Percentiles rank a stretch among this genome's conserved stretches.
Conservation (phyloP, 345 rosid species). For the Dipteronia dyeriana region DNA sequence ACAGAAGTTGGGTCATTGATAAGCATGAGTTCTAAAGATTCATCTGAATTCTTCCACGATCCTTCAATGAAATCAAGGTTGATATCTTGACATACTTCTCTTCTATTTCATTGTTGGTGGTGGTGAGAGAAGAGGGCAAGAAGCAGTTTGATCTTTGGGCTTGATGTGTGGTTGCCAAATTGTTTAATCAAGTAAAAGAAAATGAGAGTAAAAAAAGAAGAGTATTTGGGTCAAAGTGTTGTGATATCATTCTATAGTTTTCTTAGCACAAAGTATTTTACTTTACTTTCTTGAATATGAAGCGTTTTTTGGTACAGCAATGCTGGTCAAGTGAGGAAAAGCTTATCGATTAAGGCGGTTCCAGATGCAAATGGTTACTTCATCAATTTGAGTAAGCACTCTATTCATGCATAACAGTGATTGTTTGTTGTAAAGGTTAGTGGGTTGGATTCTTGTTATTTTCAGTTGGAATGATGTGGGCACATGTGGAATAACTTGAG, state of each 20-base stretch:
- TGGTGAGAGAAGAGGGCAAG: not conserved
- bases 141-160: not conserved
- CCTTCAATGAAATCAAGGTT: constrained; percentile 86
- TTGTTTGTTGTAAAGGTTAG: not conserved
- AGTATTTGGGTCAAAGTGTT: not conserved
- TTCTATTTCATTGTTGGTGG: not conserved
- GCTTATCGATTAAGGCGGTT: constrained; percentile 66
- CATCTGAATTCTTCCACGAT: constrained; percentile 91
- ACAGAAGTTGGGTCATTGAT: constrained; percentile 90
- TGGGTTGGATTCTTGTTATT: not conserved
- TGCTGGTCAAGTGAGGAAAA: constrained; percentile 96
- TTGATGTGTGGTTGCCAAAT: not conserved
- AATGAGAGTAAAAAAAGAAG: not conserved
- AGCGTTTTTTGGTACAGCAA: constrained; percentile 47
- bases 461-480: not conserved
- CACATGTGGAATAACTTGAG: not conserved
- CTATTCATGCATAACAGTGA: not conserved
- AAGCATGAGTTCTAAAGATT: constrained; percentile 64
- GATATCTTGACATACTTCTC: not conserved
- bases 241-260: not conserved
- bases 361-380: constrained; percentile 70
- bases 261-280: not conserved
- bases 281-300: not conserved
- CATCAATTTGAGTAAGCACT: constrained; percentile 70
- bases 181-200: not conserved